Evolutionary conservation across 148 eudicot species (phyloP), one percentile per base, ranked within the genome.

Genomic region (Silene latifolia): DNA sequence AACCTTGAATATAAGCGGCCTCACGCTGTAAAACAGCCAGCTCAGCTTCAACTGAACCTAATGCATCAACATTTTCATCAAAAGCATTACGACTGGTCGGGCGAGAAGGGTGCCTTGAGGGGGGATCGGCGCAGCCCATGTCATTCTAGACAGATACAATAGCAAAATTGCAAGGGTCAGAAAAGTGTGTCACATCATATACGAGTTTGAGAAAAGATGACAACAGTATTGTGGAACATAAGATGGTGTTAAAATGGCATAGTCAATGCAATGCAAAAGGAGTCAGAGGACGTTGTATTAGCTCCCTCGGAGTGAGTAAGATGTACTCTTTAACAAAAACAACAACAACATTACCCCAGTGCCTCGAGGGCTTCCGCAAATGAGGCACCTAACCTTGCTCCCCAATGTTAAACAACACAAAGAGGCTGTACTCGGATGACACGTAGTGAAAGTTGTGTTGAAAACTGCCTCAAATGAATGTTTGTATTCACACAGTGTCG

Each of bases 71-170:
- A 81, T 80, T 88, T 29, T 89, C 91, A 69, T 88, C 92, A 78
- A 89, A 92, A 76, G 92, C 79, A 85, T 82, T 95, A 63, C 98
- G 89, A 82, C 99, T 95, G 15, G 91, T 86, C 18, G 99, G 96
- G 29, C 94, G 92, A 75, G 99, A 92, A 60, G 97, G 92, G 48
- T 88, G 90, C 39, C 97, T 89, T 65, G 97, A 74, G 2, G 84
- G 79, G 72, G 97, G 89, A 81, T 86, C 80, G 53, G 89, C 79
- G 46, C 83, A 87, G 58, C 87, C 82, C 80, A 88, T 75, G 82
- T 95, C 97, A 85, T 87, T 91, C 99, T 92, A 85, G 72, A 69
- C 29, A 35, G 39, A 79, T 27, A 35, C 42, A 39, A 39, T 39
- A 39, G 44, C 44, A 53, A 76, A 58, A 63, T 48, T 14, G 60